These are phyloP conservation scores for Lactifluus rugatus DNA, from an alignment of 768 basidiomycete species.

Conservation along the genomic window DNA sequence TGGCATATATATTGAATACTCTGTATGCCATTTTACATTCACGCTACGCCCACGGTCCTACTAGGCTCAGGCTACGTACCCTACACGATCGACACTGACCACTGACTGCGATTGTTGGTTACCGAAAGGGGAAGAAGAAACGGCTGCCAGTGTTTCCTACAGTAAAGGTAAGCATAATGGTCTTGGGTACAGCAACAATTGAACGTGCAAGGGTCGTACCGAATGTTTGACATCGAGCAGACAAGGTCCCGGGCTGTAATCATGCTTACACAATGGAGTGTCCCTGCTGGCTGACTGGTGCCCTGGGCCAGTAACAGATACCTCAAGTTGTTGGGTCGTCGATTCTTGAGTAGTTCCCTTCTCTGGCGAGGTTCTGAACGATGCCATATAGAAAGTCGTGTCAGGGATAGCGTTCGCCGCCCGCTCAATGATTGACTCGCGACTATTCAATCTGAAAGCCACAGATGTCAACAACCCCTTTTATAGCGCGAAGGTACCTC, in stretches of 20 bases:
- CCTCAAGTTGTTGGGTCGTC: neutral
- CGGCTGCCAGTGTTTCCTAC: neutral
- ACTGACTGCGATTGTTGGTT: neutral
- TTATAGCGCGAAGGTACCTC: slow-evolving; percentile 5
- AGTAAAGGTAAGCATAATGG: neutral
- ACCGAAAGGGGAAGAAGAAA: neutral
- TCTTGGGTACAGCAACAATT: neutral
- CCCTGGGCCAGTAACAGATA: neutral
- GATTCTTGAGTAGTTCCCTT: neutral
- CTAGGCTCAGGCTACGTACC: too few relatives aligned
- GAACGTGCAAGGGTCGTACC: neutral
- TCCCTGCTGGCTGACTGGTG: neutral
- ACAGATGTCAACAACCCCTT: neutral
- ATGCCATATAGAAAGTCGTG: neutral
- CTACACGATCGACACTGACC: too few relatives aligned
- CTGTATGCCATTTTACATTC: too few relatives aligned
- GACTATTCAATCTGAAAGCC: slow-evolving; percentile 8
- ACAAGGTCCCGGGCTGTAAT: neutral
- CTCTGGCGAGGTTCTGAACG: neutral
- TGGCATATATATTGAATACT: too few relatives aligned
- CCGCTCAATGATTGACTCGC: neutral
- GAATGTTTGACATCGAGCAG: neutral
- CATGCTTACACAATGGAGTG: neutral
- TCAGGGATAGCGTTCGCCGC: too few relatives aligned
- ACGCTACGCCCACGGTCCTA: too few relatives aligned